Base-by-base conservation (phyloP, 2,329 filamentous ascomycete genomes). In the Tolypocladium sp. region DNA sequence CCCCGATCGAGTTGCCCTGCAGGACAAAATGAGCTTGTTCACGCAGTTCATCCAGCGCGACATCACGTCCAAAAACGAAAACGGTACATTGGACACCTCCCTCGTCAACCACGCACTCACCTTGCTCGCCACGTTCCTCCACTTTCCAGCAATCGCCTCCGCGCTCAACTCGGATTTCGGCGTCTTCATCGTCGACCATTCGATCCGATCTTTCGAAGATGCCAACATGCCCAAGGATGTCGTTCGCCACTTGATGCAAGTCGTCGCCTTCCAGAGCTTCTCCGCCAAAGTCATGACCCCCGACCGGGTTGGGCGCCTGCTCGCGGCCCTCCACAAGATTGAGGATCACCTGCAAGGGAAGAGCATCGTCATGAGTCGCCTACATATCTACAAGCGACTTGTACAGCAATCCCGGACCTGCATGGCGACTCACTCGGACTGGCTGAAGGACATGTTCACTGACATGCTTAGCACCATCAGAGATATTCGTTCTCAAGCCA, bases 41-140 rank as follows among this genome's bases (percentile, higher is more conserved):
- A 85, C 85, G 64, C 88, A 91, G 61, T 96, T 92, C 69, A 91
- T 97, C 58, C 86, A 89, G 67, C 83, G 92, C 61, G 94, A 99
- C 69, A 79, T 96, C 30, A 82, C 80, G 8, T 80, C 85, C 13
- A 86, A 84, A 63, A 79, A 82, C 41, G 70, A 79, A 7, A 76
- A 81, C 60, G 81, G 84, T 56, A 74, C 69, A 53, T 76, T 76
- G 59, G 90, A 96, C 66, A 82, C 82, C 1, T 87, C 87, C 52
- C 80, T 97, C 15, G 81, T 87, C 55, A 88, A 87, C 57, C 89
- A 95, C 64, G 89, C 92, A 3, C 77, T 96, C 57, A 90, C 86
- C 61, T 78, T 97, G 5, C 82, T 94, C 27, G 84, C 85, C 60
- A 89, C 87, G 2, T 87, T 97, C 59, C 81, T 96, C 4, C 87